Evolutionary conservation across 805 yeast genomes (phyloP).

Genomic region (Lachancea sp.): DNA sequence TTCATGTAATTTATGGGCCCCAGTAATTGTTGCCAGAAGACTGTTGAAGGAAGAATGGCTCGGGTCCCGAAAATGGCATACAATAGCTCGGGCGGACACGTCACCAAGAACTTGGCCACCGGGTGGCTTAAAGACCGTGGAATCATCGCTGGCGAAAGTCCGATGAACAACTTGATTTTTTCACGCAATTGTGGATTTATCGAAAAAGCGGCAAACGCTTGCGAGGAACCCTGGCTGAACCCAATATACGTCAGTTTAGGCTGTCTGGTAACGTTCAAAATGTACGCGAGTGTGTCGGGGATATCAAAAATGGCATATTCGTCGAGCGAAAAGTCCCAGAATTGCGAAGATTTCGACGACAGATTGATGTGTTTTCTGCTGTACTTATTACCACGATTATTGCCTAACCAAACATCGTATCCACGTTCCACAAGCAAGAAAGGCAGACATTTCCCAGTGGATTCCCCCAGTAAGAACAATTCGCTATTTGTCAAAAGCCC

Average conservation of each 20-base stretch:
- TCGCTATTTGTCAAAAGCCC: slow-evolving; percentile 87
- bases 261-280: slow-evolving; percentile 45
- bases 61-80: slow-evolving; percentile 59
- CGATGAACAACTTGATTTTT: slow-evolving; percentile 48
- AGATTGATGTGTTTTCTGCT: slow-evolving; percentile 22
- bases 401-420: slow-evolving; percentile 87
- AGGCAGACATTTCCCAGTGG: slow-evolving; percentile 48
- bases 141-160: slow-evolving; percentile 82
- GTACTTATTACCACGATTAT: slow-evolving; percentile 55
- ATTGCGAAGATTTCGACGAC: slow-evolving; percentile 34
- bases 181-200: slow-evolving; percentile 50
- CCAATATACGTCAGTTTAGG: slow-evolving; percentile 60
- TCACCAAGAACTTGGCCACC: slow-evolving; percentile 59
- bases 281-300: slow-evolving; percentile 66
- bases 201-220: slow-evolving; percentile 70
- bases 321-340: slow-evolving; percentile 81
- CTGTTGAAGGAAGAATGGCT: slow-evolving; percentile 57
- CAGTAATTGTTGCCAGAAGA: slow-evolving; percentile 63
- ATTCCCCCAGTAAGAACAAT: slow-evolving; percentile 72
- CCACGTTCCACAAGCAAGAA: slow-evolving; percentile 48
- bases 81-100: slow-evolving; percentile 61
- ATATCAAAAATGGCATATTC: slow-evolving; percentile 81
- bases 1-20: slow-evolving; percentile 65
- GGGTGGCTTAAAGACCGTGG: slow-evolving; percentile 72
- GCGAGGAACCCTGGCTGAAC: slow-evolving; percentile 84